Conservation (phyloP, 2,329 filamentous ascomycete genomes). For the Diaporthe amygdali region DNA sequence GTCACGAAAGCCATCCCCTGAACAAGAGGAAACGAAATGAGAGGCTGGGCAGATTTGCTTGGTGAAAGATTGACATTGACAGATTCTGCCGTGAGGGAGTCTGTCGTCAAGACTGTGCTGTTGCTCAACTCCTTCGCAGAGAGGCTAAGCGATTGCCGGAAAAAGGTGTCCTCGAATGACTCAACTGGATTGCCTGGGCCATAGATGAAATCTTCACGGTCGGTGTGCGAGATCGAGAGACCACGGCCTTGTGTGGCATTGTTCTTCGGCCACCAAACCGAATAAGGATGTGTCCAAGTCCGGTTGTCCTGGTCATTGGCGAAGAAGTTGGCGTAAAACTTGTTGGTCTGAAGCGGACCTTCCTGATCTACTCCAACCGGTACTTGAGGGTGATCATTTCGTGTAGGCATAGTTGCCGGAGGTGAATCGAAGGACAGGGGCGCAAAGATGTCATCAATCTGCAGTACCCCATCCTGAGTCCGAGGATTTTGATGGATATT, state of each 20-base stretch:
- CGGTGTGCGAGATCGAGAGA: background rate
- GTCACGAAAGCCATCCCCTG: background rate
- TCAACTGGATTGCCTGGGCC: background rate
- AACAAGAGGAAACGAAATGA: background rate
- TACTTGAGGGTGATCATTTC: background rate
- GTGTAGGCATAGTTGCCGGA: background rate
- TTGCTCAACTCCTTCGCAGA: background rate
- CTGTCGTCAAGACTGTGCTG: background rate
- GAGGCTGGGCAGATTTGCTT: background rate
- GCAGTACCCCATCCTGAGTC: background rate
- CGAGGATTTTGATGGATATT: background rate
- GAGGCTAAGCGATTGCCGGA: background rate
- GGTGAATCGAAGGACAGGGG: background rate
- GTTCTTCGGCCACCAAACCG: background rate
- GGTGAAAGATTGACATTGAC: background rate
- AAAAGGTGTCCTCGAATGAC: background rate
- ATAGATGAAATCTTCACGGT: background rate
- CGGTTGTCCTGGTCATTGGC: constrained; percentile 8
- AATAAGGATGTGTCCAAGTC: constrained; percentile 5
- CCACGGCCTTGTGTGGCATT: background rate
- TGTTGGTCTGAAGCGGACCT: constrained; percentile 8
- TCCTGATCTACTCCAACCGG: background rate
- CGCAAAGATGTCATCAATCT: background rate
- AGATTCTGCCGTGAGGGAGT: background rate
- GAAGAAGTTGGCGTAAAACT: constrained; percentile 19